These are phyloP conservation scores for Globisporangium alternatum DNA, from an alignment of 352 stramenopile species.

Conservation along the genomic window DNA sequence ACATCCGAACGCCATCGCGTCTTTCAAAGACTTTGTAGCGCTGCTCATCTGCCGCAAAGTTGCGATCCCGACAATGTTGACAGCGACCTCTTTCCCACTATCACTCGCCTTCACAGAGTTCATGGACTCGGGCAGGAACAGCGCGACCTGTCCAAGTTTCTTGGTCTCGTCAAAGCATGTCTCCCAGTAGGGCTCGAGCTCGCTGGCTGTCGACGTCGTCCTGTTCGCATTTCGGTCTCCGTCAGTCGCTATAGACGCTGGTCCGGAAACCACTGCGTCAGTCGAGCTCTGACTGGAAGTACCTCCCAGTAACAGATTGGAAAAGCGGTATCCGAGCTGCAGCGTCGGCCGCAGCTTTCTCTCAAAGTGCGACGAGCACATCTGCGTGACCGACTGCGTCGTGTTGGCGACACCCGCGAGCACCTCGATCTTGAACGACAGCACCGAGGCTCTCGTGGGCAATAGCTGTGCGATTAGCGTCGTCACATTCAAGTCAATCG, in stretches of 20 bases:
- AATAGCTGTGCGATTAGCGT: constrained; percentile 36
- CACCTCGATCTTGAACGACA: constrained; percentile 57
- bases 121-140: constrained; percentile 44
- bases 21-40: constrained; percentile 11
- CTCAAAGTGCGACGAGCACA: constrained; percentile 68
- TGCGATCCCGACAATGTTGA: constrained; percentile 34
- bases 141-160: constrained; percentile 45
- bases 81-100: background rate
- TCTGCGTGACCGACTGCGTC: constrained; percentile 35
- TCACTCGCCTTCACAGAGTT: constrained; percentile 5
- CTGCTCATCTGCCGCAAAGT: constrained; percentile 28
- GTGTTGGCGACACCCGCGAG: constrained; percentile 25
- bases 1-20: constrained; percentile 34
- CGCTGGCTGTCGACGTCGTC: constrained; percentile 26
- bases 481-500: constrained; percentile 51
- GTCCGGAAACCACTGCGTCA: background rate
- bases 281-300: constrained; percentile 39
- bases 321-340: constrained; percentile 39
- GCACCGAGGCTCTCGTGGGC: constrained; percentile 31
- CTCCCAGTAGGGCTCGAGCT: constrained; percentile 61
- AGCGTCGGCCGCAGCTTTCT: constrained; percentile 45
- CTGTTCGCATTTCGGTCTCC: constrained; percentile 17
- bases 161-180: constrained; percentile 31
- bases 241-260: constrained; percentile 28
- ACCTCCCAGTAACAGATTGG: constrained; percentile 32